Evolutionary conservation across 2,329 filamentous ascomycete genomes (phyloP), one percentile per base, ranked within the genome.

Genomic region (Penicillium fuscoglaucum): DNA sequence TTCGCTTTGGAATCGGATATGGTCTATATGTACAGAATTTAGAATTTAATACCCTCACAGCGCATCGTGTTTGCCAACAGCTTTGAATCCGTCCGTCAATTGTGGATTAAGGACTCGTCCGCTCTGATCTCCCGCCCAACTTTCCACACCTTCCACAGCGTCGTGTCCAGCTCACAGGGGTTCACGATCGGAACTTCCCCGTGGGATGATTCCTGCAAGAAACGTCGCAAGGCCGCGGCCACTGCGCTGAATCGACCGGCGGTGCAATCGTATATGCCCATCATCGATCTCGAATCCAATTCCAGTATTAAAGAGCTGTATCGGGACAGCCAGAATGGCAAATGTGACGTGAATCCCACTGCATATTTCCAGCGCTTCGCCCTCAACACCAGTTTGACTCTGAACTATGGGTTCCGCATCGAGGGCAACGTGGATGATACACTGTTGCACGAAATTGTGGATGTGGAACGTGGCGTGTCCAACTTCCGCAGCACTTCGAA

Each of bases 171-270:
- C 35, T 90, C 88, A 0, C 88, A 91, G 65, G 90, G 90, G 6
- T 90, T 91, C 74, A 93, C 90, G 0, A 91, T 95, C 60, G 90
- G 90, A 1, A 91, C 90, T 0, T 92, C 89, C 0, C 90, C 90
- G 0, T 95, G 90, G 88, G 89, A 93, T 61, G 90, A 91, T 51
- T 90, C 87, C 2, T 91, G 89, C 76, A 93, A 93, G 73, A 80
- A 82, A 26, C 83, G 90, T 10, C 84, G 90, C 61, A 93, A 91
- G 77, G 90, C 89, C 0, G 90, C 90, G 1, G 90, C 88, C 4
- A 91, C 90, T 0, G 90, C 90, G 0, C 80, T 93, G 24, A 93
- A 93, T 71, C 83, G 88, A 0, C 89, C 90, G 0, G 87, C 90
- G 0, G 84, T 90, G 1, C 88, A 91, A 68, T 87, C 86, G 0